Conservation (phyloP, 2,329 filamentous ascomycete genomes). For the Aspergillus phoenicis region DNA sequence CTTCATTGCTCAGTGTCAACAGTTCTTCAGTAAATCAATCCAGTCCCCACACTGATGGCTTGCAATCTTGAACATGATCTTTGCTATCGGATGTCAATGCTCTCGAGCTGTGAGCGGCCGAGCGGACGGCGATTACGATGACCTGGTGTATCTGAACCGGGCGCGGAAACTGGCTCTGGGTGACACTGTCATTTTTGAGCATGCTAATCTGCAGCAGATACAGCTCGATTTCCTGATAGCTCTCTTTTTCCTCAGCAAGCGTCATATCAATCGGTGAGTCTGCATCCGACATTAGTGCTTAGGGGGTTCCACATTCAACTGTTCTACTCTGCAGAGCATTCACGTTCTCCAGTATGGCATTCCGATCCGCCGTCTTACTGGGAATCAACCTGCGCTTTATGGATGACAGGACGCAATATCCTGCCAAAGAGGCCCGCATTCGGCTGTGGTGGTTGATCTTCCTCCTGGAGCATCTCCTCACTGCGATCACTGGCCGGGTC, state of each 20-base stretch:
- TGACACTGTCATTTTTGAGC: conserved; percentile 41
- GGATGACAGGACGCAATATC: conserved; percentile 35
- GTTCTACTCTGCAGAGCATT: conserved; percentile 38
- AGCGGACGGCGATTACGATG: conserved; percentile 31
- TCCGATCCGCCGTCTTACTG: conserved; percentile 42
- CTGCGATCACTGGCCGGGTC: conserved; percentile 45
- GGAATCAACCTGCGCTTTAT: conserved; percentile 46
- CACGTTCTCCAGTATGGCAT: too few relatives aligned
- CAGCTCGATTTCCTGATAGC: conserved; percentile 44
- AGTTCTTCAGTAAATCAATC: conserved; percentile 29
- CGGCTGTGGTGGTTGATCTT: conserved; percentile 50
- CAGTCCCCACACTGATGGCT: conserved; percentile 41
- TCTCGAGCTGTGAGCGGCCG: conserved; percentile 34
- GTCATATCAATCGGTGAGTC: conserved; percentile 47
- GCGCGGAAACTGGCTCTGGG: conserved; percentile 42
- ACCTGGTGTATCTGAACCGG: conserved; percentile 44
- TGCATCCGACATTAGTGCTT: too few relatives aligned
- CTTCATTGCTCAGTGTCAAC: conserved; percentile 42
- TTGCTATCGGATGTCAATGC: conserved; percentile 48
- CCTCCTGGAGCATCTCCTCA: conserved; percentile 43
- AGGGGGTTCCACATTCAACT: neutral
- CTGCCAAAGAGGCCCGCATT: too few relatives aligned
- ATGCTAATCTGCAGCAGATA: conserved; percentile 48
- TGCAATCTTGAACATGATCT: conserved; percentile 50
- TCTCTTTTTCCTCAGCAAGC: conserved; percentile 41